A percentile compares a stretch with the other conserved stretches of the same genome.
Evolutionary conservation across 2,329 filamentous ascomycete species (phyloP).

Genomic region (Hypomyces perniciosus): DNA sequence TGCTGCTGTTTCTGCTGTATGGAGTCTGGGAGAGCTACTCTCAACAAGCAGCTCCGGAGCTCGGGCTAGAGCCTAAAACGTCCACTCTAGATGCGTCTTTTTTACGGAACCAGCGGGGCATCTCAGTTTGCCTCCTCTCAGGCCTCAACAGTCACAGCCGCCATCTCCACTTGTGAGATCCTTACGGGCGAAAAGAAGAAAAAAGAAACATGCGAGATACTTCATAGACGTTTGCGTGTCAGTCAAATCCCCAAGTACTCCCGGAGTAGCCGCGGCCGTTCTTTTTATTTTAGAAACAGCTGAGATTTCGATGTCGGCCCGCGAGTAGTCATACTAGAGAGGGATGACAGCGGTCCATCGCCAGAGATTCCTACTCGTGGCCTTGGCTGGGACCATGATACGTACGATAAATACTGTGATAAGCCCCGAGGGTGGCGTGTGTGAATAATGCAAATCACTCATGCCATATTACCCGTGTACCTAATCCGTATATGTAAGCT

Average conservation of each 20-base stretch:
- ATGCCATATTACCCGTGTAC: constrained; percentile 3
- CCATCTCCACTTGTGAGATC: no score
- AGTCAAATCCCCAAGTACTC: background rate
- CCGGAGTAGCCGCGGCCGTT: background rate
- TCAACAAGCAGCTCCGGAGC: background rate
- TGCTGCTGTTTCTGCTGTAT: no score
- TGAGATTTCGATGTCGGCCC: no score
- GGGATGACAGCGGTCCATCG: background rate
- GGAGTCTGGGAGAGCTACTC: background rate
- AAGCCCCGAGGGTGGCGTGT: constrained; percentile 5
- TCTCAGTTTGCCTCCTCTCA: background rate
- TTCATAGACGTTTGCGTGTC: background rate
- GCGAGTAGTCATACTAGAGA: background rate
- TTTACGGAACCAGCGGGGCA: constrained; percentile 12
- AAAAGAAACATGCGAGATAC: background rate
- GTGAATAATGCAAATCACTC: constrained; percentile 14
- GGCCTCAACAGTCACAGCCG: constrained; percentile 1
- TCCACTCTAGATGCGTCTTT: constrained; percentile 1
- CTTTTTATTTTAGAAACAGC: no score
- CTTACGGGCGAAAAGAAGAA: background rate
- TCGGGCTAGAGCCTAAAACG: constrained; percentile 1
- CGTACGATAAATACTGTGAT: constrained; percentile 8
- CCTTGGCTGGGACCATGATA: constrained; percentile 1
- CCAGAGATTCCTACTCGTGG: constrained; percentile 5
- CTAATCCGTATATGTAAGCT: constrained; percentile 3